Conservation (phyloP, 441 rosid genomes). For the Omphalea diandra region DNA sequence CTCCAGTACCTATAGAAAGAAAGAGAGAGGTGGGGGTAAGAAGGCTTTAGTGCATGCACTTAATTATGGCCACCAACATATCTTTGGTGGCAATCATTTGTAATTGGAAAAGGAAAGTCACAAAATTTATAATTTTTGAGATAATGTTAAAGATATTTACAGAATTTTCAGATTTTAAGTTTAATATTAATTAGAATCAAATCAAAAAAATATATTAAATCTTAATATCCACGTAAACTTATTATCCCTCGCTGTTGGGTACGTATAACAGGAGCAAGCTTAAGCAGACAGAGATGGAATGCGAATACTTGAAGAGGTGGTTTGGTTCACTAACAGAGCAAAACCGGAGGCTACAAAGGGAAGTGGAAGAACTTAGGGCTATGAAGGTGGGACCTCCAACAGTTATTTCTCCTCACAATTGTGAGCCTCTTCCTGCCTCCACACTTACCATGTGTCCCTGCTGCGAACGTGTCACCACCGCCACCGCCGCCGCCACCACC, state of each 20-base stretch:
- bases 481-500: too few relatives aligned
- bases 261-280: conserved; percentile 87
- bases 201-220: too few relatives aligned
- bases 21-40: conserved; percentile 1
- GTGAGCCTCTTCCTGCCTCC: conserved; percentile 53
- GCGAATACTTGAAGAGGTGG: conserved; percentile 91
- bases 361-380: conserved; percentile 89
- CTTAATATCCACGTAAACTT: too few relatives aligned
- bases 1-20: too few relatives aligned
- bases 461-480: conserved; percentile 75
- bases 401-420: conserved; percentile 45
- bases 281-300: conserved; percentile 96
- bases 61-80: conserved; percentile 10
- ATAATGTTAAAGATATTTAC: background rate
- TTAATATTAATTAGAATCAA: too few relatives aligned
- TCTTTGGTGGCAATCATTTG: conserved; percentile 17
- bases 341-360: conserved; percentile 77
- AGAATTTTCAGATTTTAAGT: too few relatives aligned
- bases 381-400: conserved; percentile 72
- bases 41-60: conserved; percentile 15
- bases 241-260: too few relatives aligned
- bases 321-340: conserved; percentile 88
- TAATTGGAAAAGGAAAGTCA: conserved; percentile 5
- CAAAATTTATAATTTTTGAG: background rate
- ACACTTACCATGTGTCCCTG: conserved; percentile 78